Base-by-base conservation (phyloP, 176 grass and related monocot genomes). In the Dactylis glomerata region DNA sequence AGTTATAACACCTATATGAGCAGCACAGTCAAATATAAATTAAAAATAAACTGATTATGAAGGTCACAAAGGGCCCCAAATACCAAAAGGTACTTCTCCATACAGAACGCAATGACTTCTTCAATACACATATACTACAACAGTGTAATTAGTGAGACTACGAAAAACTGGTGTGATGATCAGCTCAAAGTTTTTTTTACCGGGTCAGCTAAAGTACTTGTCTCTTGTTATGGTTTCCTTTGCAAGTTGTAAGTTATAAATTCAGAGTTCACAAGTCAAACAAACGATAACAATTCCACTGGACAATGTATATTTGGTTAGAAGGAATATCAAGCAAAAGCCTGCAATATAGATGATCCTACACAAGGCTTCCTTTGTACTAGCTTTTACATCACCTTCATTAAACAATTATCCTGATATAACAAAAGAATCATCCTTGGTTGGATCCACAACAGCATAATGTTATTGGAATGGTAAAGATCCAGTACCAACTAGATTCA, bases 231-330 rank as follows among this genome's bases (percentile, higher is more conserved):
- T 46, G 26, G 4, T 16, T 34, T 73, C 51, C 56, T 79, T 24
- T 54, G 10, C 14, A 64, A 11, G 20, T 51, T 49, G 3, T 52
- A 10, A 63, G 71, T 77, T 77, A 10, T 89, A 50, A 77, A 17
- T 33, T 77, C 23, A 86, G 30, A 85, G 15, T 85, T 66, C 51
- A 78, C 3, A 46, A 77, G 72, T 80, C 66, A 80, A 89, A 20
- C 22, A 28, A 75, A 85, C 13, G 22, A 74, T 75, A 80, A 52
- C 15, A 59, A 68, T 58, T 76, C 20, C 57, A 38, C n/a, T 83
- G 49, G 33, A 69, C 82, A 66, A 31, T 8, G 28, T 7, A 55
- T 65, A 32, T 49, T 1, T 52, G 55, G 19, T 56, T 75, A 5
- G 15, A 81, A 68, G 56, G 62, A 68, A 77, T 77, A 82, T 37